phyloP scores from a whole-genome alignment of 1,139 yeast species.

The Arxiozyma heterogenica region DNA sequence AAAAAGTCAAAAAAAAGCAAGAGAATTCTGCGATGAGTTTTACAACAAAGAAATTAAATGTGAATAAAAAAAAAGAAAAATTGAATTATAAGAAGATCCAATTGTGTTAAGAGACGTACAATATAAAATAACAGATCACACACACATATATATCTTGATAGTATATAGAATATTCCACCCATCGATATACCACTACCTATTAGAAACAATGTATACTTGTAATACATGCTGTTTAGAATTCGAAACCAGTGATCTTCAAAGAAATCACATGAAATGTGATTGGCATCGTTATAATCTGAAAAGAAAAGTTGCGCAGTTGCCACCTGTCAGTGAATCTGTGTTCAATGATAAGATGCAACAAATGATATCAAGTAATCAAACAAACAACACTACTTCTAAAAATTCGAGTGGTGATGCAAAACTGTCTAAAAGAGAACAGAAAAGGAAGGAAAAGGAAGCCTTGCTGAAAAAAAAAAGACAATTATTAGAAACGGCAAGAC shows the following conservation, averaged over 20 bases:
- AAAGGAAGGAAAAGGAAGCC: slow-evolving; percentile 57
- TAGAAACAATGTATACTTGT: slow-evolving; percentile 51
- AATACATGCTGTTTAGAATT: slow-evolving; percentile 80
- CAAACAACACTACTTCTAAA: slow-evolving; percentile 28
- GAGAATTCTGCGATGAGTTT: not conserved
- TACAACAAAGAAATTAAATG: too few relatives aligned
- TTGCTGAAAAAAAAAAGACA: slow-evolving; percentile 53
- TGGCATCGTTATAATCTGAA: slow-evolving; percentile 91
- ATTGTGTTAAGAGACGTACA: not conserved
- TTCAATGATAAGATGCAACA: slow-evolving; percentile 68
- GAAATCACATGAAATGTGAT: slow-evolving; percentile 84
- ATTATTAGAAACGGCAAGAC: slow-evolving; percentile 51
- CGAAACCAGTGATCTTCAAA: slow-evolving; percentile 67
- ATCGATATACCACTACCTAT: too few relatives aligned
- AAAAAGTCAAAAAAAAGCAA: too few relatives aligned
- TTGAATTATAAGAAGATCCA: too few relatives aligned
- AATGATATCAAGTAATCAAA: slow-evolving; percentile 37
- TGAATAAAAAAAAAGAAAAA: too few relatives aligned
- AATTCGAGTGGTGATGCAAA: slow-evolving; percentile 34
- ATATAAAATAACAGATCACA: too few relatives aligned
- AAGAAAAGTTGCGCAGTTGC: slow-evolving; percentile 81
- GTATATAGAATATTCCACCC: too few relatives aligned
- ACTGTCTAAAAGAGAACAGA: slow-evolving; percentile 52
- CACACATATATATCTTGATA: too few relatives aligned
- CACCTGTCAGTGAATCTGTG: slow-evolving; percentile 65